Evolutionary conservation across 306 rosid species (phyloP), one percentile per base, ranked within the genome.

Genomic region (Crotalaria pallida): DNA sequence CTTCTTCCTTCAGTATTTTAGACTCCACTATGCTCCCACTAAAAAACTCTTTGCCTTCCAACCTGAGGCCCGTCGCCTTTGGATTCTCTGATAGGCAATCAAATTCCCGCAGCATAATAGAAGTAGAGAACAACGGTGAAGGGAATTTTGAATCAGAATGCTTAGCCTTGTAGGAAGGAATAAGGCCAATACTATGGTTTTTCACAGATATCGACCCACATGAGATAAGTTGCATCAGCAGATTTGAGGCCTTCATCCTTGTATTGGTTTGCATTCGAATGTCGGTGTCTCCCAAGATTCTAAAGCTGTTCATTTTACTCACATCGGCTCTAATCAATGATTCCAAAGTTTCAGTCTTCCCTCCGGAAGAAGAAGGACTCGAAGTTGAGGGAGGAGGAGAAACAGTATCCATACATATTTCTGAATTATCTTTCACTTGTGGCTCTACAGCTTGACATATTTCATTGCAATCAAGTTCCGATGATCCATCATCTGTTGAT

Each of bases 171-270:
- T 92, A 88, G 31, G 91, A 79, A 33, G 96, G 96, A 84, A 88
- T 76, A 18, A 93, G 83, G 51, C 90, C 96, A 71, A 93, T 74
- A 78, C 88, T 86, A 13, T 86, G 91, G 74, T 85, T 92, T 79
- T 90, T 93, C 69, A 93, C 96, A 2, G 96, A 85, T 61, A 90
- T 81, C 21, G 98, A 93, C 34, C 98, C 98, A 10, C 98, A 93
- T 0, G 98, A 89, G 73, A 93, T 93, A 61, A 93, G 81, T 72
- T 93, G 98, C 96, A 93, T 83, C 64, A 93, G 77, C 68, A 88
- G 73, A 81, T 82, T 86, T 29, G 88, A 81, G 63, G 89, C 86
- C 83, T 90, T 93, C 50, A 85, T 51, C 79, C 93, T 86, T 59
- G 91, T 73, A 51, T 77, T 79, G 76, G 72, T 67, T 7, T 89